Evolutionary conservation across 108 stramenopile genomes (phyloP), one percentile per base, ranked within the genome.

Genomic region (Cylindrotheca fusiformis): DNA sequence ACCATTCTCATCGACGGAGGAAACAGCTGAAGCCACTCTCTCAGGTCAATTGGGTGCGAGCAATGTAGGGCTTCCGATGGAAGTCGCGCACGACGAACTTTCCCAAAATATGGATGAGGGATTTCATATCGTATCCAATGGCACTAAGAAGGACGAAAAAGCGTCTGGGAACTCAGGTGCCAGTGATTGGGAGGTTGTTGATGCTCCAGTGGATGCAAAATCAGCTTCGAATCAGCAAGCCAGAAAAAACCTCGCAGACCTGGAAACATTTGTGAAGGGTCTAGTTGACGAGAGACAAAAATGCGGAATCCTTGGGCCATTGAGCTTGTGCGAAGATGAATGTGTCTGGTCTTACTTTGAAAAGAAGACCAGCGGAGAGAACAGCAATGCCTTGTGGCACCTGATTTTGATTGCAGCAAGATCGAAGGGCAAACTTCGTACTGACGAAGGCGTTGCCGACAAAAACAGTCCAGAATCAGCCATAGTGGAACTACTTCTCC

Each of bases 371-470:
- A n/a, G n/a, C n/a, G n/a, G n/a, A n/a, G 5, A 63, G 17, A 49
- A 20, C 44, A 1, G 52, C 22, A 48, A 67, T n/a, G 61, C 60
- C 33, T 59, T 95, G 10, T 92, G 88, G 90, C 69, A 75, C 31
- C 69, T 92, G 24, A 78, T 92, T 51, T 60, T 60, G 1, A 86
- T 95, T 62, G 94, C 87, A 19, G 72, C 82, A 12, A 58, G 69
- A 23, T 77, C 75, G 24, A 67, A 68, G 28, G 94, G 94, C 21
- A 67, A 82, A 33, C 75, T 88, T 8, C 71, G 84, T 24, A 84
- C 78, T 61, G 81, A 84, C 54, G 76, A 88, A n/a, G 79, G 85
- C 1, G 73, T 76, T 1, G 24, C 33, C 2, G 69, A 84, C 47
- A 52, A 67, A 27, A 36, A 52, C 19, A 64, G 78, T 47, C 84